These are phyloP conservation scores for Nicotiana rustica DNA, from an alignment of 305 asterid species.

Conservation along the genomic window DNA sequence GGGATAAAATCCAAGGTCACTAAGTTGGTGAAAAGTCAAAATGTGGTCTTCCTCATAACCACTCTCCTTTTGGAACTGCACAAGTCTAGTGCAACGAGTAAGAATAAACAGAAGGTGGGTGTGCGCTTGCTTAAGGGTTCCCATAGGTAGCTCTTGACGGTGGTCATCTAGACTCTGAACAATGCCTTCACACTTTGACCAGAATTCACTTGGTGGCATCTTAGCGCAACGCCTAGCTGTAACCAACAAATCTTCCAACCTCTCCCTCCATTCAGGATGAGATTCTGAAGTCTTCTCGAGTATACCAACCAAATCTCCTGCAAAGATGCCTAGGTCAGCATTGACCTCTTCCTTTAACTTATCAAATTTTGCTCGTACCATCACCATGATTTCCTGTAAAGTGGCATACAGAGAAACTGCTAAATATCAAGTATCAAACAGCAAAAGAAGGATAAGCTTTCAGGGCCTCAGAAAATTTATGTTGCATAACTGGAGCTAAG, in stretches of 20 bases:
- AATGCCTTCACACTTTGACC: slow-evolving; percentile 87
- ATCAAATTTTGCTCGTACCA: slow-evolving; percentile 84
- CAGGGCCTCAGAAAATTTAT: slow-evolving; percentile 16
- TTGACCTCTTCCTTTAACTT: slow-evolving; percentile 88
- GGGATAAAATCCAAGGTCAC: slow-evolving; percentile 90
- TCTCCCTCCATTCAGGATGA: slow-evolving; percentile 72
- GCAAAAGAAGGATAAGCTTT: slow-evolving; percentile 15
- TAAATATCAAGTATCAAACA: slow-evolving; percentile 8
- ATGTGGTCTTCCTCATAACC: slow-evolving; percentile 82
- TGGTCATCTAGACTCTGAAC: slow-evolving; percentile 94
- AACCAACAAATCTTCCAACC: slow-evolving; percentile 85
- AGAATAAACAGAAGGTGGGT: slow-evolving; percentile 93
- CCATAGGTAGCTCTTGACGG: slow-evolving; percentile 89
- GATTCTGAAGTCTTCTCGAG: slow-evolving; percentile 79
- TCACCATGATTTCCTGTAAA: slow-evolving; percentile 81
- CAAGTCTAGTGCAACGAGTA: slow-evolving; percentile 95
- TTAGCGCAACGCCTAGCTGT: slow-evolving; percentile 82
- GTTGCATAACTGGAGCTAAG: slow-evolving; percentile 50
- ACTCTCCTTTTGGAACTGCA: slow-evolving; percentile 93
- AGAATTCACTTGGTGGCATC: slow-evolving; percentile 90
- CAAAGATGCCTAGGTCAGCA: slow-evolving; percentile 85
- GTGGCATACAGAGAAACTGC: slow-evolving; percentile 13
- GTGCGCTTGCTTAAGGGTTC: slow-evolving; percentile 81
- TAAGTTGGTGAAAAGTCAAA: slow-evolving; percentile 76
- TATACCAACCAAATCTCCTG: slow-evolving; percentile 88